Evolutionary conservation across 148 eudicot species (phyloP).

Genomic region (Rhododendron williamsianum): DNA sequence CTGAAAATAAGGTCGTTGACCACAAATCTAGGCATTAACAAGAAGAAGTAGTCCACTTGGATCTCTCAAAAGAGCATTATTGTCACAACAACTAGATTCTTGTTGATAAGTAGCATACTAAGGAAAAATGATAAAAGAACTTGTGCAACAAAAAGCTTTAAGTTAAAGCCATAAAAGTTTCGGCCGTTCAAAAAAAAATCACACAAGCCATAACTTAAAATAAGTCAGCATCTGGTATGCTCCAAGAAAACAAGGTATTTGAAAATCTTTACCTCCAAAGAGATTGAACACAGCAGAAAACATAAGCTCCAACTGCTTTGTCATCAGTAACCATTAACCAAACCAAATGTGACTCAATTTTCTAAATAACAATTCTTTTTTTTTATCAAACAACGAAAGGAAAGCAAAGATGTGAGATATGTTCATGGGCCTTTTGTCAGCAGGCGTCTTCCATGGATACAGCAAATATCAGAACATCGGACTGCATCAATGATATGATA

Average conservation of each 20-base stretch:
- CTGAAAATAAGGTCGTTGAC: neutral
- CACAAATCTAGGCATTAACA: neutral
- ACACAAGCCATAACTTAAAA: neutral
- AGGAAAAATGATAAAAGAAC: neutral
- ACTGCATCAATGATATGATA: neutral
- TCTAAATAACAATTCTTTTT: neutral
- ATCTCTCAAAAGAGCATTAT: neutral
- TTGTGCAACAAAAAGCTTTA: neutral
- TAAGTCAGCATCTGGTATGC: neutral
- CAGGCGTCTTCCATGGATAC: neutral
- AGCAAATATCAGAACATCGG: neutral
- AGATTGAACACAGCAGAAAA: neutral
- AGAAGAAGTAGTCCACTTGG: neutral
- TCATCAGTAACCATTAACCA: neutral
- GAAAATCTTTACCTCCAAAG: neutral
- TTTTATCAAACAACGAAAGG: neutral
- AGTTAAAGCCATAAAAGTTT: neutral
- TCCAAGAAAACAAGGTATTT: neutral
- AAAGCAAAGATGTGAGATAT: neutral
- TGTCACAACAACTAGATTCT: constrained; percentile 3
- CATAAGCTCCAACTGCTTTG: neutral
- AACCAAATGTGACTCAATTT: neutral
- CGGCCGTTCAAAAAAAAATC: neutral
- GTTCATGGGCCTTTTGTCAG: neutral
- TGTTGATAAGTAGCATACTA: neutral